Percentiles rank a stretch among this genome's conserved stretches.
These are phyloP conservation scores for Betula pendula DNA, from an alignment of 306 rosid genomes.

Conservation along the genomic window DNA sequence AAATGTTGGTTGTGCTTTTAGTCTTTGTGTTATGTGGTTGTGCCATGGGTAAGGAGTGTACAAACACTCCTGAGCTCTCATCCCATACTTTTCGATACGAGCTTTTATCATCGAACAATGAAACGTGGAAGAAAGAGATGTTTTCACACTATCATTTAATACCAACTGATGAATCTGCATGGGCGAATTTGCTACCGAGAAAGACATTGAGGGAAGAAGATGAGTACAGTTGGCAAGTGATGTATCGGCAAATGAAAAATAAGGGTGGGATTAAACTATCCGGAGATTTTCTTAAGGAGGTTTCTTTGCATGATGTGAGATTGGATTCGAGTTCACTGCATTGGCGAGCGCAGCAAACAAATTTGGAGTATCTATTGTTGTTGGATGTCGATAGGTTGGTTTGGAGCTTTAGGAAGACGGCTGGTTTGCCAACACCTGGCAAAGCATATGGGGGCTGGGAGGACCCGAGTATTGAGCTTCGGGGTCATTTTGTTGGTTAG, in stretches of 20 bases:
- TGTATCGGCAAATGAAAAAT: slow-evolving; percentile 61
- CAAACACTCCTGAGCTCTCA: slow-evolving; percentile 52
- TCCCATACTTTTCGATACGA: slow-evolving; percentile 55
- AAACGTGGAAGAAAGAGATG: slow-evolving; percentile 54
- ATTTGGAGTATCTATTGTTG: slow-evolving; percentile 74
- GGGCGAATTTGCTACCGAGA: slow-evolving; percentile 68
- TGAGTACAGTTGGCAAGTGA: slow-evolving; percentile 52
- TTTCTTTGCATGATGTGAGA: slow-evolving; percentile 67
- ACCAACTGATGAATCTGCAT: slow-evolving; percentile 70
- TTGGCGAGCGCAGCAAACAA: slow-evolving; percentile 66
- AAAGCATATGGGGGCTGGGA: slow-evolving; percentile 77
- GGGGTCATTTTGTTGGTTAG: slow-evolving; percentile 93
- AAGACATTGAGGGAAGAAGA: slow-evolving; percentile 51
- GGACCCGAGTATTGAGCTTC: slow-evolving; percentile 45
- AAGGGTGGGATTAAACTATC: slow-evolving; percentile 30
- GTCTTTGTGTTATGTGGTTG: slow-evolving; percentile 33
- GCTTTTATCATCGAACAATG: slow-evolving; percentile 51
- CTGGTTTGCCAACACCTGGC: slow-evolving; percentile 73
- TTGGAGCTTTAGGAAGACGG: slow-evolving; percentile 82
- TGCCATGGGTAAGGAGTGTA: slow-evolving; percentile 62
- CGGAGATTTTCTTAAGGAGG: slow-evolving; percentile 58
- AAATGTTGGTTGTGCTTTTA: slow-evolving; percentile 26
- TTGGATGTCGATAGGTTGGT: slow-evolving; percentile 69
- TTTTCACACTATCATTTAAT: slow-evolving; percentile 65
- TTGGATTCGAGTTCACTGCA: slow-evolving; percentile 52